Base-by-base conservation (phyloP, 2,329 filamentous ascomycete genomes). In the Colletotrichum sp. region DNA sequence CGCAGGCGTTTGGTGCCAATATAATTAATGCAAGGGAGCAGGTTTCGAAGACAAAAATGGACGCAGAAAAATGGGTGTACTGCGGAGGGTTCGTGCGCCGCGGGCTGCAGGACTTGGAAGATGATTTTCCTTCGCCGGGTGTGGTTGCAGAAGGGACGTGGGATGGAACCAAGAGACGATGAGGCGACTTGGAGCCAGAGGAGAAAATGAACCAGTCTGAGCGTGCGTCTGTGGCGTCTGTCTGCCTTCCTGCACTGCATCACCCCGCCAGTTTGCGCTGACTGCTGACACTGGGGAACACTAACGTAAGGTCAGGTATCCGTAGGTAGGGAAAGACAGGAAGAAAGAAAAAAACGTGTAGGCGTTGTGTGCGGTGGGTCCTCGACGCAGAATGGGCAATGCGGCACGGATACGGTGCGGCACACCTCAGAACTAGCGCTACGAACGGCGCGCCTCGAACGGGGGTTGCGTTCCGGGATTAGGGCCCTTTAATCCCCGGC, bases 401-500 rank as follows among this genome's bases (percentile, higher is more conserved):
- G 28, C 55, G 55, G 55, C 13, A 59, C 34, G 63, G 34, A 44
- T 69, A 30, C 52, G 68, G 34, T 36, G 49, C 28, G 52, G 72
- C 55, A 66, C 62, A 63, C 30, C 24, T 62, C 18, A 26, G 36
- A 12, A 26, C 59, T n/a, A 52, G 44, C 44, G 44, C n/a, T 52
- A 21, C n/a, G 44, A 52, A 52, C 52, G 34, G 28, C 32, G 49
- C 9, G 26, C 36, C 57, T 76, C 32, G 69, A 64, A 52, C 64
- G 63, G 73, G 63, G 39, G n/a, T 32, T 32, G n/a, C 39, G 30
- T 68, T 64, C 73, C 73, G 70, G 73, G 44, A 68, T 59, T 59
- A 62, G 30, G 64, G 71, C 62, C 24, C 44, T 71, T 30, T n/a
- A 62, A n/a, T 26, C n/a, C 65, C 70, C 63, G 63, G 39, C 39